Base-by-base conservation (phyloP, 2,329 filamentous ascomycete species). In the Colletotrichum sp. region DNA sequence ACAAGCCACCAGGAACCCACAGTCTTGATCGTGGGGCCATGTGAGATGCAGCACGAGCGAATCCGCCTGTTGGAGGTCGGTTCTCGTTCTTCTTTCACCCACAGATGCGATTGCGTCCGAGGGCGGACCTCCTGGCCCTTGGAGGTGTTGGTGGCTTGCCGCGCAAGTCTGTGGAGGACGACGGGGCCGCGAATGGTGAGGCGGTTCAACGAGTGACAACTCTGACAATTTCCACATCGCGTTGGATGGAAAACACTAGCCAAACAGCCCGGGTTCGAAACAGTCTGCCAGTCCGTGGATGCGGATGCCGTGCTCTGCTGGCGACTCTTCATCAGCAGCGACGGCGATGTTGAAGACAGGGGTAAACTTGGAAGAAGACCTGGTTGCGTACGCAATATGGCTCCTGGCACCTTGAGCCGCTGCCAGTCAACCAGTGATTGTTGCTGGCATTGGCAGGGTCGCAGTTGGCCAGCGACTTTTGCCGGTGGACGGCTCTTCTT, bases 1-100 rank as follows among this genome's bases (percentile, higher is more conserved):
- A 68, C 39, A 63, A 27, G 69, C 68, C 70, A 60, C 59, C 70
- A 73, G 70, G 32, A 73, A 73, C 64, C 64, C 69, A 68, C 69
- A 63, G 65, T 52, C 63, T 60, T 59, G 32, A 65, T 72, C 72
- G 52, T 72, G 68, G 72, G 68, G 61, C 70, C 27, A 75, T 64
- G 48, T 59, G 44, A 65, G 70, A 75, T 71, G 68, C 68, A 71
- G 68, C 48, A 57, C n/a, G 34, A 72, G 48, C 12, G 36, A 71
- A 25, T n/a, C 68, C n/a, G 7, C 44, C n/a, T 52, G 44, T 61
- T 36, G 34, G 27, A 59, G 30, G 63, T 25, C 34, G 48, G 16
- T 60, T 55, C 34, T 52, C 52, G 30, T 44, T 52, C 48, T 59
- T 27, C 44, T 52, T 27, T 16, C 34, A 16, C 28, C 13, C 68